These are phyloP conservation scores for Wickerhamiella vanderwaltii DNA, from an alignment of 805 yeast species.

Conservation along the genomic window DNA sequence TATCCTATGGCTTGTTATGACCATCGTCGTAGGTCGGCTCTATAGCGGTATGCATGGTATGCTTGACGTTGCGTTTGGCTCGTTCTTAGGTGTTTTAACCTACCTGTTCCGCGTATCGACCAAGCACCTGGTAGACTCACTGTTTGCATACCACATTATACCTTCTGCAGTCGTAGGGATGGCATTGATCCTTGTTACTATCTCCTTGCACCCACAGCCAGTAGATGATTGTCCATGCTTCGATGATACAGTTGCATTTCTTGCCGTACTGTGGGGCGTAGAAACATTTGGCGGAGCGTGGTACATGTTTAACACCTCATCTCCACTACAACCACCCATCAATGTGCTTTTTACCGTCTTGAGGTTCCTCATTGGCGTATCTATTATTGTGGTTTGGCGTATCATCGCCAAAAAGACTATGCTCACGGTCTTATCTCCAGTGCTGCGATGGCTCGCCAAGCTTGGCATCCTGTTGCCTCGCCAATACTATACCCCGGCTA, in stretches of 20 bases:
- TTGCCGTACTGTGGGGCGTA: slow-evolving; percentile 74
- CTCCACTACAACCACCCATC: not conserved
- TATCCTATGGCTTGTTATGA: slow-evolving; percentile 39
- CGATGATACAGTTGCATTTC: slow-evolving; percentile 86
- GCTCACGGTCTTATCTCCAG: slow-evolving; percentile 44
- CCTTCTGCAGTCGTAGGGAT: slow-evolving; percentile 4
- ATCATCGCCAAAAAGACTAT: slow-evolving; percentile 55
- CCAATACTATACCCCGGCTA: slow-evolving; percentile 29
- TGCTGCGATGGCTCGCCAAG: slow-evolving; percentile 34
- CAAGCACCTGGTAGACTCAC: slow-evolving; percentile 36
- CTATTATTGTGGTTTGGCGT: slow-evolving; percentile 60
- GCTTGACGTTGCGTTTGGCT: slow-evolving; percentile 59
- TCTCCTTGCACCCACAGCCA: slow-evolving; percentile 69
- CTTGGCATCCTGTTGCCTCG: slow-evolving; percentile 33
- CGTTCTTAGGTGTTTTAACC: slow-evolving; percentile 45
- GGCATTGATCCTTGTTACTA: slow-evolving; percentile 14
- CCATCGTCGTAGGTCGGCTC: slow-evolving; percentile 66
- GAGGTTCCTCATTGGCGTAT: slow-evolving; percentile 52
- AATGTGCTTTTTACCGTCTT: slow-evolving; percentile 13
- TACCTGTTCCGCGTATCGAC: slow-evolving; percentile 36
- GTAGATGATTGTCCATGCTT: slow-evolving; percentile 93
- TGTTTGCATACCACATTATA: not conserved
- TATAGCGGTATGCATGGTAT: slow-evolving; percentile 98
- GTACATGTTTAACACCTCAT: not conserved
- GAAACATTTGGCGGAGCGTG: slow-evolving; percentile 33